phyloP scores from a whole-genome alignment of 495 filamentous ascomycete genomes.

The Penicillium ochrochloron region DNA sequence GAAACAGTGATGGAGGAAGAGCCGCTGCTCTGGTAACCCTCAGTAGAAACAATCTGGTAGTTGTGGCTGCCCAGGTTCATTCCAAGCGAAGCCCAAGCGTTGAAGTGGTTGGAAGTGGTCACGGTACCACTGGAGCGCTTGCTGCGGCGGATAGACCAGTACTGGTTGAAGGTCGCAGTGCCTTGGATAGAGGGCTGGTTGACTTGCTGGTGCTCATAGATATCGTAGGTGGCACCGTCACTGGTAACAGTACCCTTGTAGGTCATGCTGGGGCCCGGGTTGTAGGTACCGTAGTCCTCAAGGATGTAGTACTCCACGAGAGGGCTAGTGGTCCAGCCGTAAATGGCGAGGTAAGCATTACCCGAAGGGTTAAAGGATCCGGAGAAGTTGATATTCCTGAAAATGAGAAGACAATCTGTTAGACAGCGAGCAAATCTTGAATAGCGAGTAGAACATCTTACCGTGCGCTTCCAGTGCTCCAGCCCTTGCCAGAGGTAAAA shows the following conservation, averaged over 20 bases:
- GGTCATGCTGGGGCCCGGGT: conserved; percentile 41
- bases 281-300: conserved; percentile 60
- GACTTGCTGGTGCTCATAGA: conserved; percentile 60
- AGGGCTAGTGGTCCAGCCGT: conserved; percentile 66
- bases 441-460: conserved; percentile 19
- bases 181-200: conserved; percentile 66
- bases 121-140: conserved; percentile 60
- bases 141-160: conserved; percentile 60
- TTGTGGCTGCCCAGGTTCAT: conserved; percentile 58
- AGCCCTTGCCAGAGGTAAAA: conserved; percentile 68
- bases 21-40: conserved; percentile 62
- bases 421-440: neutral
- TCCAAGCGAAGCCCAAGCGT: conserved; percentile 57
- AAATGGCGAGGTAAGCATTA: conserved; percentile 63
- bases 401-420: neutral
- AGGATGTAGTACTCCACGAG: conserved; percentile 70
- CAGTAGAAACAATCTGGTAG: conserved; percentile 65
- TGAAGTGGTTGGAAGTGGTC: conserved; percentile 62
- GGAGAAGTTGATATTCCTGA: conserved; percentile 57
- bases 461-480: conserved; percentile 56
- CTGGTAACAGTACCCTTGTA: conserved; percentile 56
- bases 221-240: conserved; percentile 68
- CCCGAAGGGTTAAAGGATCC: conserved; percentile 60
- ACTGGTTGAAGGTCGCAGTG: conserved; percentile 65
- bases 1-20: conserved; percentile 55